Percentiles rank a stretch among this genome's conserved stretches.
phyloP scores from a whole-genome alignment of 805 yeast species.

The Candida nemodendra region DNA sequence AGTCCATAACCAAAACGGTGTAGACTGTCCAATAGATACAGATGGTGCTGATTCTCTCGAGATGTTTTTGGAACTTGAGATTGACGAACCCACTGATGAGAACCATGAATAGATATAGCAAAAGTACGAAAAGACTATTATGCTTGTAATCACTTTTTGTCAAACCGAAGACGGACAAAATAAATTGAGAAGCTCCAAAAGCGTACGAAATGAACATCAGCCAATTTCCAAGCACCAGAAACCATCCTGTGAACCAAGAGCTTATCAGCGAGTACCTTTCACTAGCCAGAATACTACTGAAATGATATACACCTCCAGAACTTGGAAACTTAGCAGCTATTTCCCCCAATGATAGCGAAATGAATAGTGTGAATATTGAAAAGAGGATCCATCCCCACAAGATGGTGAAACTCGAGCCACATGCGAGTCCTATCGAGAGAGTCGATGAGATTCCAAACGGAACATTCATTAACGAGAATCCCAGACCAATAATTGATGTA shows the following conservation, averaged over 20 bases:
- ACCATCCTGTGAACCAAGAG: constrained; percentile 82
- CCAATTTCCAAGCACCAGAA: constrained; percentile 72
- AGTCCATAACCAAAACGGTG: constrained; percentile 66
- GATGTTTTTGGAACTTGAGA: constrained; percentile 53
- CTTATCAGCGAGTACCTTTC: constrained; percentile 53
- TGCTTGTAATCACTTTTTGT: constrained; percentile 57
- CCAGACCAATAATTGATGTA: constrained; percentile 70
- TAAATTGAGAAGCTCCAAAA: constrained; percentile 74
- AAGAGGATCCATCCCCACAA: constrained; percentile 73
- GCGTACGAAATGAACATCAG: constrained; percentile 71
- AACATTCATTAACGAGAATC: constrained; percentile 80
- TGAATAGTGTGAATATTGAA: constrained; percentile 59
- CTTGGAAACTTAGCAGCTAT: constrained; percentile 75
- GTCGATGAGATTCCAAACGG: constrained; percentile 78
- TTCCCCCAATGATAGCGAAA: constrained; percentile 73
- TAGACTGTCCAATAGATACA: constrained; percentile 77
- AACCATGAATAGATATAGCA: constrained; percentile 56
- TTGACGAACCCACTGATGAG: constrained; percentile 62
- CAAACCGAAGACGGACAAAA: constrained; percentile 64
- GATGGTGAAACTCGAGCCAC: constrained; percentile 77
- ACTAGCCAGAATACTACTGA: constrained; percentile 67
- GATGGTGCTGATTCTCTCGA: constrained; percentile 62
- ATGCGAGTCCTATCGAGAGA: constrained; percentile 64
- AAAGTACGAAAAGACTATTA: constrained; percentile 53
- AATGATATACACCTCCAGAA: constrained; percentile 74